Evolutionary conservation across 164 flowering plant genomes (phyloP).

Genomic region (Tetrastigma voinierianum): DNA sequence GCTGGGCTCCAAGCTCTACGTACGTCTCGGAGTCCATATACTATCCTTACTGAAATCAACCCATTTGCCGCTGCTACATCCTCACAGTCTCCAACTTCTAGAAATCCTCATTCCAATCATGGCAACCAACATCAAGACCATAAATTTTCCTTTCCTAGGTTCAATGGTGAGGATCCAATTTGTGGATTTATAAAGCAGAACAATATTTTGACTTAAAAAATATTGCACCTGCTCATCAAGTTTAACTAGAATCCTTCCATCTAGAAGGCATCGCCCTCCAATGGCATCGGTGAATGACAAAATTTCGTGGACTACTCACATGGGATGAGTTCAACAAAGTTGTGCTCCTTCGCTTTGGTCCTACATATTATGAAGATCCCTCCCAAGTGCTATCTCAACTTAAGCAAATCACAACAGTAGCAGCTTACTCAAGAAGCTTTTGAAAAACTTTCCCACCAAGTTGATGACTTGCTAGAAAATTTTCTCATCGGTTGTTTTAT

Average conservation of each 20-base stretch:
- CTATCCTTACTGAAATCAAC: neutral
- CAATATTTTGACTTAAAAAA: conserved; percentile 11
- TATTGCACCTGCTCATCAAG: neutral
- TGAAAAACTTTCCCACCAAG: neutral
- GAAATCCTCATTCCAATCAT: no score
- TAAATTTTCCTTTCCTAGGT: conserved; percentile 1
- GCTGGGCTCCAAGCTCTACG: neutral
- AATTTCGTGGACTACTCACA: neutral
- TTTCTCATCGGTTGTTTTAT: neutral
- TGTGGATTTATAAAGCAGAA: neutral
- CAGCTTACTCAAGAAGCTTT: neutral
- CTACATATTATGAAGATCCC: neutral
- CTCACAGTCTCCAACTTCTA: no score
- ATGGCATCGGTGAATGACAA: conserved; percentile 2
- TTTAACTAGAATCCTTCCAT: conserved; percentile 6
- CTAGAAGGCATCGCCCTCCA: neutral
- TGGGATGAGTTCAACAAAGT: conserved; percentile 5
- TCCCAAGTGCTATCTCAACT: neutral
- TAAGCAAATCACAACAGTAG: neutral
- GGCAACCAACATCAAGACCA: neutral
- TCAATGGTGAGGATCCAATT: neutral
- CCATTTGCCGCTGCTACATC: no score
- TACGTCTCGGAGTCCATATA: neutral
- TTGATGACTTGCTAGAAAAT: neutral
- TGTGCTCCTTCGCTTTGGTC: neutral